These are phyloP conservation scores for Trichoderma orchidacearum DNA, from an alignment of 495 filamentous ascomycete species.

Conservation along the genomic window DNA sequence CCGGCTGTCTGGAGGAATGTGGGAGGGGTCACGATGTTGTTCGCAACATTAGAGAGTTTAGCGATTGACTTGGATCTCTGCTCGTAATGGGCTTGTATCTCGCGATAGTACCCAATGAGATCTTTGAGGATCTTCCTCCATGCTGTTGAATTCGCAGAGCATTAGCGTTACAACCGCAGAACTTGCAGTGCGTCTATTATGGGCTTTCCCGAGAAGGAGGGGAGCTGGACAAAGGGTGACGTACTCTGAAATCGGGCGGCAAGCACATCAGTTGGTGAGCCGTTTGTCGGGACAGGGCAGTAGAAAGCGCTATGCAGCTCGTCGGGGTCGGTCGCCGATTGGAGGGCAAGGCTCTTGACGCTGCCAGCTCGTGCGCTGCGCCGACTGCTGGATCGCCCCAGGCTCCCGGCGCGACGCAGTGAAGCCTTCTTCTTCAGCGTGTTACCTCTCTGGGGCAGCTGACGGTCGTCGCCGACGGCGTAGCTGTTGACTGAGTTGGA, in stretches of 20 bases:
- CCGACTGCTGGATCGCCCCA: constrained; percentile 69
- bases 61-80: constrained; percentile 66
- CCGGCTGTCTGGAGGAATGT: constrained; percentile 66
- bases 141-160: constrained; percentile 31
- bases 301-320: constrained; percentile 75
- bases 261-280: constrained; percentile 79
- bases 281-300: constrained; percentile 75
- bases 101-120: constrained; percentile 85
- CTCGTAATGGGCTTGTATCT: constrained; percentile 86
- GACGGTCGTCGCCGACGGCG: constrained; percentile 15
- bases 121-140: constrained; percentile 96
- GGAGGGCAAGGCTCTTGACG: constrained; percentile 59
- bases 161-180: background rate
- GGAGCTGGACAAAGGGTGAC: constrained; percentile 12
- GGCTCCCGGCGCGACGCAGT: constrained; percentile 52
- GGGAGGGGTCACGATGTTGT: constrained; percentile 59
- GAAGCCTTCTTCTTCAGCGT: constrained; percentile 82
- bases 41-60: constrained; percentile 72
- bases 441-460: constrained; percentile 34
- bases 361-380: constrained; percentile 67
- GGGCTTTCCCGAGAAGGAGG: background rate
- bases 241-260: constrained; percentile 82
- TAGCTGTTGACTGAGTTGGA: constrained; percentile 34
- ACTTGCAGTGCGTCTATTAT: too few relatives aligned
- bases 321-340: constrained; percentile 45